A percentile compares a stretch with the other conserved stretches of the same genome.
Conservation (phyloP, 345 rosid genomes). For the Ailanthus altissimus region DNA sequence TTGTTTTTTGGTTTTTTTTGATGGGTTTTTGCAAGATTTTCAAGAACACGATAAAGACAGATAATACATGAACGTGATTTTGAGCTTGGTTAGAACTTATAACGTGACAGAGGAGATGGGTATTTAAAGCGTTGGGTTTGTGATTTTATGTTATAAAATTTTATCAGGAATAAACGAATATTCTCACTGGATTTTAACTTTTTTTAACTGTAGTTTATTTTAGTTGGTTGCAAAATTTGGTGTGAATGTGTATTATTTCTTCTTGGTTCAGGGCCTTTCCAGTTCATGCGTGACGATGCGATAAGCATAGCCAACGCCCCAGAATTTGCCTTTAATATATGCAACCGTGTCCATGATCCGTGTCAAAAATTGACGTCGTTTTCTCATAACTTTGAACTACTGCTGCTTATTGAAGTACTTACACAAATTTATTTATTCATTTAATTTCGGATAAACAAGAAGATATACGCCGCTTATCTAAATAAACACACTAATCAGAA, state of each 20-base stretch:
- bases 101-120: not conserved
- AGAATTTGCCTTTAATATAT: too few relatives aligned
- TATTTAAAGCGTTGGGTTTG: not conserved
- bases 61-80: not conserved
- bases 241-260: too few relatives aligned
- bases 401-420: too few relatives aligned
- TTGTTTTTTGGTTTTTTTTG: not conserved
- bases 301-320: not conserved
- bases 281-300: not conserved
- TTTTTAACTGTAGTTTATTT: not conserved
- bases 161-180: not conserved
- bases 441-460: too few relatives aligned
- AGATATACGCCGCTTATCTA: too few relatives aligned
- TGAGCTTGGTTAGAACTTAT: not conserved
- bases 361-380: too few relatives aligned
- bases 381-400: too few relatives aligned
- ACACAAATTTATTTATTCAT: too few relatives aligned
- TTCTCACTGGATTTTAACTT: not conserved
- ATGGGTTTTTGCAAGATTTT: not conserved
- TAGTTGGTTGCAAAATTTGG: not conserved
- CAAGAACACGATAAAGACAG: not conserved
- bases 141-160: not conserved
- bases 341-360: too few relatives aligned
- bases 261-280: not conserved
- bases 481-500: too few relatives aligned